Base-by-base conservation (phyloP, 768 basidiomycete species). In the Lactarius trivialis region DNA sequence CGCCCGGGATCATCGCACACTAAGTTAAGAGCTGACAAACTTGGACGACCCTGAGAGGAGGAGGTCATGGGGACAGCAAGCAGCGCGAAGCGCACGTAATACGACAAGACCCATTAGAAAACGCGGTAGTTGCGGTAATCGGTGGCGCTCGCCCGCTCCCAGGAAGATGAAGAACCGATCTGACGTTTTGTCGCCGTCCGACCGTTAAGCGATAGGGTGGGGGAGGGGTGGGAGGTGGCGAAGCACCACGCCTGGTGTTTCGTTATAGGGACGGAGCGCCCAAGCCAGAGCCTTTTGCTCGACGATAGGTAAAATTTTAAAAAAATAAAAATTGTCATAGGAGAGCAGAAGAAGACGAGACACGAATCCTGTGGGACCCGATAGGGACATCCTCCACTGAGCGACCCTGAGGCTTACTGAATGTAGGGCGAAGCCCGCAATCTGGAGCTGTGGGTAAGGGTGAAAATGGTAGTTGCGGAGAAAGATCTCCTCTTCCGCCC, bases 61-160 rank as follows among this genome's bases (percentile, higher is more conserved):
- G 33, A n/a, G 62, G 63, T 64, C 63, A 64, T 64, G 63, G 54
- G 63, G 63, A 28, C 58, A 52, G n/a, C 53, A 15, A 19, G 34
- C 53, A 28, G 54, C 58, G 37, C 45, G 37, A 41, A 3, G 30
- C 48, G 45, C 48, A 60, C 63, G 58, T 64, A 64, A 64, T 64
- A 64, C 58, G 63, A 49, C 59, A 37, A 58, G 33, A 41, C 32
- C 21, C 56, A 21, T 4, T 15, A 39, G 37, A 60, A 53, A 33
- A 52, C 14, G 26, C 54, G n/a, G 34, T 15, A 60, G 37, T 34
- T 60, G 45, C 30, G 32, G 24, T 64, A 60, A 64, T 64, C 58
- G 63, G 63, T 64, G 63, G 63, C 63, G 63, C 61, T 58, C 33
- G 58, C 53, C 61, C 51, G 43, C 34, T 54, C 52, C 61, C 61